These are phyloP conservation scores for Russula vinacea DNA, from an alignment of 768 basidiomycete species.

Conservation along the genomic window DNA sequence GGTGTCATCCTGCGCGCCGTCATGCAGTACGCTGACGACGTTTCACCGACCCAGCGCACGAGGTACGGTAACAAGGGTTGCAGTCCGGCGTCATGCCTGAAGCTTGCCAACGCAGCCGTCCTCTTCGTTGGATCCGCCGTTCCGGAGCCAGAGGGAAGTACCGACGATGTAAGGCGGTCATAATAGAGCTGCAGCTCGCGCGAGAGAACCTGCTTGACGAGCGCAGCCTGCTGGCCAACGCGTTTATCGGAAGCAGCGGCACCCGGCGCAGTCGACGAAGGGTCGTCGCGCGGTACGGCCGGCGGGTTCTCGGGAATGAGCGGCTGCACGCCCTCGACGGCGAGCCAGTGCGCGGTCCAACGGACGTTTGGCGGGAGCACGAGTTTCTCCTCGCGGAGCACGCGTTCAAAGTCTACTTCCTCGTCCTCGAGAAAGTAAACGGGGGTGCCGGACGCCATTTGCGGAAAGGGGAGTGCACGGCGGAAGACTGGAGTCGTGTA, in stretches of 20 bases:
- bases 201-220: conserved; percentile 90
- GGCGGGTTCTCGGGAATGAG: conserved; percentile 95
- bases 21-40: conserved; percentile 59
- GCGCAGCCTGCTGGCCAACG: conserved; percentile 60
- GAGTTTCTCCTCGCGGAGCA: conserved; percentile 83
- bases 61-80: conserved; percentile 91
- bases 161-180: conserved; percentile 78
- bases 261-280: conserved; percentile 38
- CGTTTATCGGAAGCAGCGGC: conserved; percentile 40
- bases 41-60: conserved; percentile 94
- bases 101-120: conserved; percentile 83
- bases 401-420: conserved; percentile 93
- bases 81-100: conserved; percentile 86
- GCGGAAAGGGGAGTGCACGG: conserved; percentile 47
- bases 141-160: conserved; percentile 60
- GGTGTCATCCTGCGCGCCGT: conserved; percentile 50
- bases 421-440: conserved; percentile 96
- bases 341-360: conserved; percentile 97
- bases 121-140: conserved; percentile 62
- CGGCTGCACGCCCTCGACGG: conserved; percentile 96
- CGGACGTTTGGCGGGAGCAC: conserved; percentile 73
- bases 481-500: conserved; percentile 62
- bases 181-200: conserved; percentile 95
- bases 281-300: conserved; percentile 60
- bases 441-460: conserved; percentile 53